These are phyloP conservation scores for Aspergillus intermedius DNA, from an alignment of 2,329 filamentous ascomycete species.

Conservation along the genomic window DNA sequence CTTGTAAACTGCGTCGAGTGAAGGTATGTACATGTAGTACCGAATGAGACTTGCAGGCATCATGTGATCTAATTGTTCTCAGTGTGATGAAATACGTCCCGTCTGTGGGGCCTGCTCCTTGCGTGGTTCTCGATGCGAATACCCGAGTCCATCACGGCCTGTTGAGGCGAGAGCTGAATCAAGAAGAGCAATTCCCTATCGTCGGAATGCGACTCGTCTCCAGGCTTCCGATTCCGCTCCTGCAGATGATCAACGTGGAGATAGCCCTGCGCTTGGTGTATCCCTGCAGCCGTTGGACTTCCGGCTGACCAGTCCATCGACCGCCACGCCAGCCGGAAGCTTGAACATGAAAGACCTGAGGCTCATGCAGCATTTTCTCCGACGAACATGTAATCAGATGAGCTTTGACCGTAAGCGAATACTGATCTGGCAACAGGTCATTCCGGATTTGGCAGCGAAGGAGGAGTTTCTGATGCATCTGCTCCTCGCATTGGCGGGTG, in stretches of 20 bases:
- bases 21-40: slow-evolving; percentile 11
- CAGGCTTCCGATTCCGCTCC: too few species aligned
- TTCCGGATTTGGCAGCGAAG: slow-evolving; percentile 15
- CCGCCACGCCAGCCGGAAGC: background rate
- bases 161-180: background rate
- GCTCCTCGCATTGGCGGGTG: slow-evolving; percentile 18
- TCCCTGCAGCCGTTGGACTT: slow-evolving; percentile 10
- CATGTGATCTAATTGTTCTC: background rate
- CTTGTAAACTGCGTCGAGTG: slow-evolving; percentile 18
- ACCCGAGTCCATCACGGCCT: slow-evolving; percentile 2
- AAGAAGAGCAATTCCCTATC: background rate
- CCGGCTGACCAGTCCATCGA: background rate
- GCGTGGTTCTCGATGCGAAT: slow-evolving; percentile 10
- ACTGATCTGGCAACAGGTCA: slow-evolving; percentile 12
- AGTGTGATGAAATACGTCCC: slow-evolving; percentile 22
- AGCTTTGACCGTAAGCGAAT: slow-evolving; percentile 3
- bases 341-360: slow-evolving; percentile 16
- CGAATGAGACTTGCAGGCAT: background rate
- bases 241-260: background rate
- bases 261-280: background rate
- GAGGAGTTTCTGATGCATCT: slow-evolving; percentile 19
- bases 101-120: slow-evolving; percentile 16
- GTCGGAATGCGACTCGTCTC: too few species aligned
- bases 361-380: slow-evolving; percentile 13
- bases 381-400: slow-evolving; percentile 12